phyloP scores from a whole-genome alignment of 2,329 filamentous ascomycete genomes.

The Reticulascus tulasneorum region DNA sequence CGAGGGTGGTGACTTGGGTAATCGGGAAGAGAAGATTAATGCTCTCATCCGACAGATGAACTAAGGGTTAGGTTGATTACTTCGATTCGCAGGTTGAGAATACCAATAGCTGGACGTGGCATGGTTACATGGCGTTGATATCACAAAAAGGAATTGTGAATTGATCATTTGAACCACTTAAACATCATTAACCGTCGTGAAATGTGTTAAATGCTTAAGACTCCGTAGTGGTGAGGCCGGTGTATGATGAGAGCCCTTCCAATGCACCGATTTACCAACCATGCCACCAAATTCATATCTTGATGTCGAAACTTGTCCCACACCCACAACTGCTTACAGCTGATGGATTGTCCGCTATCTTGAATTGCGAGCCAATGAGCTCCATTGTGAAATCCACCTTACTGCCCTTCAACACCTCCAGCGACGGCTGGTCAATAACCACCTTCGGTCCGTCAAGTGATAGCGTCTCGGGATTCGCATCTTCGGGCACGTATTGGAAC shows the following conservation, averaged over 20 bases:
- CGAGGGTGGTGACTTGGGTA: constrained; percentile 96
- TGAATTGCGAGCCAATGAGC: constrained; percentile 85
- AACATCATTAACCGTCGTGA: background rate
- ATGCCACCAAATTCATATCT: too few species aligned
- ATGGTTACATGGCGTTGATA: constrained; percentile 32
- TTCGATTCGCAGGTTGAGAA: constrained; percentile 18
- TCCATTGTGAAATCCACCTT: constrained; percentile 97
- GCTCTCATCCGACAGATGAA: constrained; percentile 97
- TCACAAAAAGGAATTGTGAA: constrained; percentile 23
- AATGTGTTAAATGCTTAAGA: background rate
- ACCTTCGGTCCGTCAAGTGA: constrained; percentile 60
- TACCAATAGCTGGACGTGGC: constrained; percentile 17
- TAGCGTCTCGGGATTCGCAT: constrained; percentile 23
- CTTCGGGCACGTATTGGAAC: constrained; percentile 64
- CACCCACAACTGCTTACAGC: constrained; percentile 95
- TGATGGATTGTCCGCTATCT: constrained; percentile 87
- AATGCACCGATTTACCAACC: too few species aligned
- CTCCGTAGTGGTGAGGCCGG: background rate
- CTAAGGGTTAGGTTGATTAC: constrained; percentile 49
- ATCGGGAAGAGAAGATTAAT: constrained; percentile 99
- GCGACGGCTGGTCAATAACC: constrained; percentile 80
- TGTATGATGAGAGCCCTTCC: too few species aligned
- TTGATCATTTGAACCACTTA: constrained; percentile 23
- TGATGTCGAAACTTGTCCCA: constrained; percentile 95
- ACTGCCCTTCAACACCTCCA: constrained; percentile 87